Base-by-base conservation (phyloP, 768 basidiomycete genomes). In the Mrakia frigida region DNA sequence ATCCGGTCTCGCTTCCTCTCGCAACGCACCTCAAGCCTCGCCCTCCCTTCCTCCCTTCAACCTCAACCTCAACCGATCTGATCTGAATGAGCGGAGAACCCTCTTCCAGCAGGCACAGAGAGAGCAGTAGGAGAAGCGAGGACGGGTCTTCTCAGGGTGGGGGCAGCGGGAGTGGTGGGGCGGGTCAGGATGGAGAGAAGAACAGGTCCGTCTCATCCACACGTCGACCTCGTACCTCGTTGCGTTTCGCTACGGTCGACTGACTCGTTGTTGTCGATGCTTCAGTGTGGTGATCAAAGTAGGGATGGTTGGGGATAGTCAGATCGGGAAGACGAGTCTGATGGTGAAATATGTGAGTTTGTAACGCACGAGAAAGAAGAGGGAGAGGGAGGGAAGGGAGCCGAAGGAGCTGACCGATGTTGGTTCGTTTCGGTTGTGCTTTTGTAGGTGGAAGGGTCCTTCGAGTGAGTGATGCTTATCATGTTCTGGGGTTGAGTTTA, bases 271-370 rank as follows among this genome's bases (percentile, higher is more conserved):
- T 37, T 50, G 13, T n/a, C 5, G 21, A 3, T 6, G 14, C n/a
- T 28, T 3, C 74, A 92, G 92, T 82, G 93, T 97, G 81, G 94
- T 96, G 73, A 92, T 97, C 84, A 98, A 99, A 84, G 96, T 99
- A 70, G 96, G 96, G 75, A 99, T 99, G 96, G 94, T 99, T 67
- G 97, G 97, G 70, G 96, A 99, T 86, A 94, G 94, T 53, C 75
- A 77, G 61, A 77, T 77, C 14, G 75, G 96, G 80, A 98, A 98
- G 88, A 98, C 96, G 79, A 94, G 92, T 85, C 87, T 98, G 83
- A 98, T 98, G 96, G 95, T 98, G 84, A 98, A 98, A 86, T 98
- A 98, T 82, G 95, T 98, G 65, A 35, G 65, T 43, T 9, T 23
- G 37, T 21, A 21, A 14, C 2, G 46, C 13, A 2, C 25, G n/a